Percentiles rank a stretch among this genome's conserved stretches.
These are phyloP conservation scores for Annona cherimola DNA, from an alignment of 164 flowering plant genomes.

Conservation along the genomic window DNA sequence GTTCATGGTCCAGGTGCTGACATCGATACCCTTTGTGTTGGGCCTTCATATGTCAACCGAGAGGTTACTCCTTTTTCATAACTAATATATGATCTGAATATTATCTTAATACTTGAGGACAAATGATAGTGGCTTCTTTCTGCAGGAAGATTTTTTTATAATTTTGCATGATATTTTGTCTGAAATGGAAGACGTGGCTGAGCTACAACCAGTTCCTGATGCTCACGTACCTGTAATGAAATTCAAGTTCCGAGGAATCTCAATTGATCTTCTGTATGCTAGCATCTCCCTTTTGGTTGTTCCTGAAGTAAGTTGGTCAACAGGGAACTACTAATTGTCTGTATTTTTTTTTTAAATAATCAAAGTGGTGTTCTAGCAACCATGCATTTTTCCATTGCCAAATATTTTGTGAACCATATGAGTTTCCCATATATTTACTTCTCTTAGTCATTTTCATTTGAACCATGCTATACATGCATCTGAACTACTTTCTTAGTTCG, in stretches of 20 bases:
- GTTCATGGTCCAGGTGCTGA: conserved; percentile 96
- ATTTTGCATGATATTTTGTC: conserved; percentile 64
- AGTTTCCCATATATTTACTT: not conserved
- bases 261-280: conserved; percentile 94
- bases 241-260: conserved; percentile 79
- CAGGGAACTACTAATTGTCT: not conserved
- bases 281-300: conserved; percentile 75
- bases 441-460: not conserved
- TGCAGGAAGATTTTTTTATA: conserved; percentile 74
- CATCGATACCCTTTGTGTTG: conserved; percentile 91
- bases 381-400: not conserved
- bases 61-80: conserved; percentile 41
- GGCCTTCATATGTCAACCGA: conserved; percentile 88
- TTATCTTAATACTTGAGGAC: not conserved
- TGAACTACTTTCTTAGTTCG: not conserved
- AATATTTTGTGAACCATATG: not conserved
- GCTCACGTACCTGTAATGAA: conserved; percentile 99
- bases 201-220: conserved; percentile 90
- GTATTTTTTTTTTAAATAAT: not conserved
- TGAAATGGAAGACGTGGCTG: conserved; percentile 74
- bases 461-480: not conserved
- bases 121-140: not conserved
- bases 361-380: not conserved
- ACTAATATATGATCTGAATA: not conserved
- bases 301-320: conserved; percentile 60